A percentile compares a stretch with the other conserved stretches of the same genome.
These are phyloP conservation scores for Diplocarpon rosae DNA, from an alignment of 2,329 filamentous ascomycete genomes.

Conservation along the genomic window DNA sequence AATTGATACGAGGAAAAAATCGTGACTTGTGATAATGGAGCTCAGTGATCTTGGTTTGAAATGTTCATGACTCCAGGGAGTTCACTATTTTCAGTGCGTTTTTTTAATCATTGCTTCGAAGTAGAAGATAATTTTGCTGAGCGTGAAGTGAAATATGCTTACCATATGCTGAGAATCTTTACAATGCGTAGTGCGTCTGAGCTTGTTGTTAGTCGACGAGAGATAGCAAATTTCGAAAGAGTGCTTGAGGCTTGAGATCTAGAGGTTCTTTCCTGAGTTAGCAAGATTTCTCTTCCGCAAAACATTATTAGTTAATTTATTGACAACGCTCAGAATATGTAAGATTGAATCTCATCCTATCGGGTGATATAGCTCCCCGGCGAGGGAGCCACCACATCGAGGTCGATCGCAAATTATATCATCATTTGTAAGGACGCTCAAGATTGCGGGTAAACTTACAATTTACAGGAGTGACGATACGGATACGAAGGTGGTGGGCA, in stretches of 20 bases:
- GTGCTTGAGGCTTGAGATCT: background rate
- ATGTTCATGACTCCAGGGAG: conserved; percentile 25
- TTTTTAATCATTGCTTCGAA: conserved; percentile 26
- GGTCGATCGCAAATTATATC: conserved; percentile 99
- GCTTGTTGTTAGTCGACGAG: no score
- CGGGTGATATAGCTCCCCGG: conserved; percentile 75
- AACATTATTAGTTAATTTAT: background rate
- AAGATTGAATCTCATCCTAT: conserved; percentile 90
- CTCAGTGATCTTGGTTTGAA: conserved; percentile 31
- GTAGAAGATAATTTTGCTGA: no score
- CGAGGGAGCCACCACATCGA: conserved; percentile 71
- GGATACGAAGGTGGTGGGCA: background rate
- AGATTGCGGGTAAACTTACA: conserved; percentile 5
- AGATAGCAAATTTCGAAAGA: no score
- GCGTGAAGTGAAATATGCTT: conserved; percentile 1
- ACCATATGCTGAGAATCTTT: conserved; percentile 6
- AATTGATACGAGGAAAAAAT: background rate
- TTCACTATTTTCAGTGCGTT: conserved; percentile 31
- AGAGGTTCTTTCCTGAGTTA: conserved; percentile 1
- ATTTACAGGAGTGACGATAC: background rate
- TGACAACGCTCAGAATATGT: conserved; percentile 80
- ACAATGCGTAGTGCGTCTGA: background rate
- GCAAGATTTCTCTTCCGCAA: background rate
- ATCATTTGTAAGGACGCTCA: conserved; percentile 47
- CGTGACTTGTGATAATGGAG: conserved; percentile 1